These are phyloP conservation scores for Diplocarpon mali DNA, from an alignment of 2,329 filamentous ascomycete genomes.

Conservation along the genomic window DNA sequence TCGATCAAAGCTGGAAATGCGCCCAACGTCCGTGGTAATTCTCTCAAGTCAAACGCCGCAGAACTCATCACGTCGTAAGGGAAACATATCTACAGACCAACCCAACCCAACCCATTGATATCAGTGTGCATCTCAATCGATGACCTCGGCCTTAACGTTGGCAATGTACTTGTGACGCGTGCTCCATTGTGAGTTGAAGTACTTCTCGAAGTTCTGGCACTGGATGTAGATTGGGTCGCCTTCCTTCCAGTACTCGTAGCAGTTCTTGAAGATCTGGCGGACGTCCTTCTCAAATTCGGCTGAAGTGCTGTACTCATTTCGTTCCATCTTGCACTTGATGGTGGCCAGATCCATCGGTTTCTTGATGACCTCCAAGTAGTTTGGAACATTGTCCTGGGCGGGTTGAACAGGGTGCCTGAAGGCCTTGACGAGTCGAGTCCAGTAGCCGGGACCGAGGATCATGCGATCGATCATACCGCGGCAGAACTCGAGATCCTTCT, in stretches of 20 bases:
- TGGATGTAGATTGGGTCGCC: conserved; percentile 43
- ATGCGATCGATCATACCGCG: conserved; percentile 46
- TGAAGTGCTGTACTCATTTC: conserved; percentile 38
- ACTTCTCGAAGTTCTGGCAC: conserved; percentile 47
- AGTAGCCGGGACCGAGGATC: conserved; percentile 53
- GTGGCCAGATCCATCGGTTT: conserved; percentile 51
- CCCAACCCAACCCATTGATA: background rate
- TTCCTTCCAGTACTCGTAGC: conserved; percentile 51
- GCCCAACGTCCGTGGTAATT: conserved; percentile 6
- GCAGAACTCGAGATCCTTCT: conserved; percentile 46
- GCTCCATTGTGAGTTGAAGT: conserved; percentile 46
- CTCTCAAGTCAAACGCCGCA: background rate
- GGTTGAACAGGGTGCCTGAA: conserved; percentile 51
- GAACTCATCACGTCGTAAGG: background rate
- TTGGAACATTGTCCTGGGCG: conserved; percentile 43
- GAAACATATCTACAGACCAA: background rate
- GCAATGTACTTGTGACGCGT: conserved; percentile 50
- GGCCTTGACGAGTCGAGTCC: conserved; percentile 53
- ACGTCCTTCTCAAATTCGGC: conserved; percentile 46
- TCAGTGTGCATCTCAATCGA: conserved; percentile 8
- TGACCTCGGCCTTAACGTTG: conserved; percentile 34
- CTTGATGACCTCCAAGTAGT: conserved; percentile 50
- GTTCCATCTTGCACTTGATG: conserved; percentile 49
- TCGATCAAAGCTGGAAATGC: background rate
- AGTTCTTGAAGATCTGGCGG: conserved; percentile 52